Base-by-base conservation (phyloP, 805 yeast species). In the Teunomyces aglyptinius region DNA sequence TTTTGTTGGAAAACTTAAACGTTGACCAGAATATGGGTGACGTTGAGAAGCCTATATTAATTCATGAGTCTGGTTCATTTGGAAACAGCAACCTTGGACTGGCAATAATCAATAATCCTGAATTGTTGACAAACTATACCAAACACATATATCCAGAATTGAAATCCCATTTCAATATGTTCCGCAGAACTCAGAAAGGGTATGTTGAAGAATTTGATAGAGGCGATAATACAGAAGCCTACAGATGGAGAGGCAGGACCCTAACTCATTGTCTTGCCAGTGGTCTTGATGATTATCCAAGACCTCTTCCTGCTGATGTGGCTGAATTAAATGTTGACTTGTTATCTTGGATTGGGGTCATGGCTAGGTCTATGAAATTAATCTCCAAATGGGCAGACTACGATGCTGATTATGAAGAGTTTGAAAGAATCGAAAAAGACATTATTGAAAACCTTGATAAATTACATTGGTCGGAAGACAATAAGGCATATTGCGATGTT, bases 271-370 rank as follows among this genome's bases (percentile, higher is more conserved):
- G 96, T 61, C 73, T 92, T 44, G 94, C 99, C 6, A 85, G 95
- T 64, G 99, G 99, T 0, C 64, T 94, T 31, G 99, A 94, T 65
- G 99, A 94, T 61, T 94, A 91, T 59, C 99, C 99, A 29, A 79
- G 99, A 51, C 85, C 90, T 1, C 69, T 72, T 22, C 80, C 78
- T 5, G 92, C 95, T 2, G 96, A 89, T 63, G 75, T 83, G 34
- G 95, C 95, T 1, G 99, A 94, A 66, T 72, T 94, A 41, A 86
- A 94, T 57, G 94, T 94, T 27, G 99, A 94, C 60, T 72, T 92
- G 47, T 68, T 92, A 41, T 77, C 95, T 4, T 94, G 99, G 99
- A 81, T 94, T 49, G 98, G 96, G 12, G 84, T 87, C 5, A 89
- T 92, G 96, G 80, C 97, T 0, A 77, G 83, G 53, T 81, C 96